Conservation (phyloP, 768 basidiomycete genomes). For the Boletus vermiculosoides region DNA sequence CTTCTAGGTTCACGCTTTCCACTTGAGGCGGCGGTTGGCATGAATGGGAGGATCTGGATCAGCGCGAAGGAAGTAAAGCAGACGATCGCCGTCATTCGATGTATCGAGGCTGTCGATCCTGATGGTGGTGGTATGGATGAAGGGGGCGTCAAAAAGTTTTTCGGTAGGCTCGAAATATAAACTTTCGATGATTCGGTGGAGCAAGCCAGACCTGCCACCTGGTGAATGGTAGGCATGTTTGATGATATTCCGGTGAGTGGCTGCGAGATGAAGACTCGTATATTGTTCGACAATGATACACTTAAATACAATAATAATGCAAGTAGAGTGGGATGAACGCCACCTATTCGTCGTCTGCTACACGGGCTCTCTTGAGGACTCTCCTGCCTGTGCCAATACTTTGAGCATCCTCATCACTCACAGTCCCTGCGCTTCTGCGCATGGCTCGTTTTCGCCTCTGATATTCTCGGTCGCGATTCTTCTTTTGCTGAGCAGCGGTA, state of each 20-base stretch:
- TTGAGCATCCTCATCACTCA: conserved; percentile 69
- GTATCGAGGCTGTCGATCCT: conserved; percentile 80
- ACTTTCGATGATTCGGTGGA: not conserved
- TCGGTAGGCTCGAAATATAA: conserved; percentile 46
- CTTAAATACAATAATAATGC: conserved; percentile 4
- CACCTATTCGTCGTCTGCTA: conserved; percentile 63
- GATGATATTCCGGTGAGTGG: not conserved
- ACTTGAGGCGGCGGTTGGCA: conserved; percentile 83
- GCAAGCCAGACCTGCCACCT: too few species aligned
- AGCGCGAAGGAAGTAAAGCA: conserved; percentile 69
- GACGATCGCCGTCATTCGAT: conserved; percentile 71
- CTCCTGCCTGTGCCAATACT: conserved; percentile 49
- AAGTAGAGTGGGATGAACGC: conserved; percentile 4
- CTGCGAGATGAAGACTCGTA: not conserved
- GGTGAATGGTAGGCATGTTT: not conserved
- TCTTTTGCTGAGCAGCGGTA: conserved; percentile 71
- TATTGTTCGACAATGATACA: conserved; percentile 3
- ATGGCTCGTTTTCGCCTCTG: conserved; percentile 73
- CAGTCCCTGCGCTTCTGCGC: conserved; percentile 61
- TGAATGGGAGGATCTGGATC: conserved; percentile 93
- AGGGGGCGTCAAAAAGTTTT: conserved; percentile 48
- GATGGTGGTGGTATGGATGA: conserved; percentile 66
- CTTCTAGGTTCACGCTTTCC: conserved; percentile 79
- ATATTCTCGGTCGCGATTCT: conserved; percentile 76
- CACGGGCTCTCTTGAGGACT: conserved; percentile 64